A percentile compares a stretch with the other conserved stretches of the same genome.
These are phyloP conservation scores for Sporothrix mexicana DNA, from an alignment of 2,329 filamentous ascomycete species.

Conservation along the genomic window DNA sequence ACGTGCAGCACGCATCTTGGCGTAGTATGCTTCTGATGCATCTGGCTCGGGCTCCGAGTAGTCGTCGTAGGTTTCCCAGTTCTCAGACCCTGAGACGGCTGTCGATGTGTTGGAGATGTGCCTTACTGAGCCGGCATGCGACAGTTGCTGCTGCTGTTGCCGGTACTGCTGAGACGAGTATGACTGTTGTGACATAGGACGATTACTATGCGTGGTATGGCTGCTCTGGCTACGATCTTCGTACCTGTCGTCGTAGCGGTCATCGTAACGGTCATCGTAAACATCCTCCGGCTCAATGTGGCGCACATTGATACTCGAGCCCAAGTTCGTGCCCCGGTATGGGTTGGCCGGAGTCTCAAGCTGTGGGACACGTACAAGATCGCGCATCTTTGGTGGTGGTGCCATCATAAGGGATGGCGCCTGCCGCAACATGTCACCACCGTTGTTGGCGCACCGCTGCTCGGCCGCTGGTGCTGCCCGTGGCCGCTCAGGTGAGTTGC, in stretches of 20 bases:
- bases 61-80: constrained; percentile 97
- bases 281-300: constrained; percentile 78
- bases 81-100: constrained; percentile 81
- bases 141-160: constrained; percentile 27
- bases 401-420: constrained; percentile 65
- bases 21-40: constrained; percentile 77
- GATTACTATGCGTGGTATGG: constrained; percentile 28
- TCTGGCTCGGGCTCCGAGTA: constrained; percentile 78
- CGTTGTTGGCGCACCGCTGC: constrained; percentile 37
- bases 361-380: constrained; percentile 63
- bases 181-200: constrained; percentile 36
- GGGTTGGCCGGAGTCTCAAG: constrained; percentile 57
- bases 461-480: constrained; percentile 51
- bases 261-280: constrained; percentile 64
- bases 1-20: constrained; percentile 72
- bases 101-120: constrained; percentile 81
- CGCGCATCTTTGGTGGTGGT: constrained; percentile 91
- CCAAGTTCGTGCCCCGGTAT: constrained; percentile 56
- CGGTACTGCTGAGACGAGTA: constrained; percentile 32
- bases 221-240: constrained; percentile 30
- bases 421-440: constrained; percentile 55
- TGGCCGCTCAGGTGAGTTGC: constrained; percentile 80
- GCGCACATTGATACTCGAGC: constrained; percentile 61
- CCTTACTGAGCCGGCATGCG: constrained; percentile 51
- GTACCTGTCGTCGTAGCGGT: constrained; percentile 31